Base-by-base conservation (phyloP, 495 filamentous ascomycete species). In the Talaromyces ruber region DNA sequence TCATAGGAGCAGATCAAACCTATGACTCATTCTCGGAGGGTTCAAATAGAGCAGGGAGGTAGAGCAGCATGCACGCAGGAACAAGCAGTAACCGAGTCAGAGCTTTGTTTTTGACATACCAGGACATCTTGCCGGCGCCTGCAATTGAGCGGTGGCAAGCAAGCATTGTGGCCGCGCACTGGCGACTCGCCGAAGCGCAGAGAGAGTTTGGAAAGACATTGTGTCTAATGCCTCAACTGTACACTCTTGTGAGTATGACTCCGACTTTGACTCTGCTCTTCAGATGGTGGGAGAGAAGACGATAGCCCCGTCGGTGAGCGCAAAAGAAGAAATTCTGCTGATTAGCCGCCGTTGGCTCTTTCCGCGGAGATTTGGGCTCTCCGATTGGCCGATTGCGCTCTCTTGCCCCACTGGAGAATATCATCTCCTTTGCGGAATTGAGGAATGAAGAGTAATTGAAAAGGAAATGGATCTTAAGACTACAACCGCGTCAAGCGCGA, bases 311-410 rank as follows among this genome's bases (percentile, higher is more conserved):
- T 52, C 47, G 24, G 24, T 22, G 47, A 21, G 8, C 18, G 47
- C 47, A 52, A 52, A 52, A 11, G 47, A 51, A 14, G 54, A 47
- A 47, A 47, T 47, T 22, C 43, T 47, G 18, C 21, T 24, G 47
- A 51, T 51, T 53, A 28, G 50, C 24, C 54, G 29, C 54, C 29
- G 28, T 6, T 18, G 29, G 54, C 26, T 28, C 26, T 57, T 57
- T 57, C 54, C 54, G 54, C 54, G 54, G 54, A 57, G 54, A 11
- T 34, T 14, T 4, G 54, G 14, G 21, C n/a, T 57, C 54, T 57
- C 54, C 54, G 54, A 57, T 57, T 57, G 54, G 54, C 28, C n/a
- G 54, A 8, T 57, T 34, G 29, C 9, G 11, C n/a, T 34, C 2
- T 6, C n/a, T 29, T 30, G 18, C 18, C 18, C 54, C 50, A 62